Percentiles rank a stretch among this genome's conserved stretches.
These are phyloP conservation scores for Avena insularis DNA, from an alignment of 176 grass and related monocot genomes.

Conservation along the genomic window DNA sequence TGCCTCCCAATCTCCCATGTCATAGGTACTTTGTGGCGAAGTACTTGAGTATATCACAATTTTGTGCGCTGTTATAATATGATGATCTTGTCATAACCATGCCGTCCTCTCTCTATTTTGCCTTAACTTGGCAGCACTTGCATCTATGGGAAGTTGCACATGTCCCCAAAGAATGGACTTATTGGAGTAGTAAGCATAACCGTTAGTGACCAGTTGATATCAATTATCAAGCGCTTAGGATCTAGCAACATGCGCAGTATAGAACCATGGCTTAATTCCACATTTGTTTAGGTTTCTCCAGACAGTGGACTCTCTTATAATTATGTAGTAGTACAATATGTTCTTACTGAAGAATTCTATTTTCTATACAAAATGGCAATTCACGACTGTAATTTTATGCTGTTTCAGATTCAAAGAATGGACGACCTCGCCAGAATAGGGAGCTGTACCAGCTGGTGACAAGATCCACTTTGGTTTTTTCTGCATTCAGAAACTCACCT, in stretches of 20 bases:
- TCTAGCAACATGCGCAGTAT: background rate
- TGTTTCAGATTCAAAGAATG: slow-evolving; percentile 26
- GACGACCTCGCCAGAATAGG: background rate
- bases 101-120: background rate
- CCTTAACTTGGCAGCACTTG: background rate
- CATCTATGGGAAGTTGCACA: background rate
- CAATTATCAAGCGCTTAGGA: background rate
- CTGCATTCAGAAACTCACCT: background rate
- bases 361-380: background rate
- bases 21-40: slow-evolving; percentile 45
- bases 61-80: background rate
- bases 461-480: background rate
- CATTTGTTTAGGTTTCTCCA: background rate
- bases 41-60: background rate
- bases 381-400: background rate
- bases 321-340: background rate
- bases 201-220: background rate
- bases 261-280: background rate
- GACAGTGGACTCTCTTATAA: background rate
- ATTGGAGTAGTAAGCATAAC: background rate
- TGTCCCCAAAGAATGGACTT: background rate
- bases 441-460: background rate
- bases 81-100: background rate
- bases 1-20: slow-evolving; percentile 23
- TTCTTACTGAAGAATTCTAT: background rate